Conservation (phyloP, 768 basidiomycete genomes). For the Rhodotorula kratochvilovae region DNA sequence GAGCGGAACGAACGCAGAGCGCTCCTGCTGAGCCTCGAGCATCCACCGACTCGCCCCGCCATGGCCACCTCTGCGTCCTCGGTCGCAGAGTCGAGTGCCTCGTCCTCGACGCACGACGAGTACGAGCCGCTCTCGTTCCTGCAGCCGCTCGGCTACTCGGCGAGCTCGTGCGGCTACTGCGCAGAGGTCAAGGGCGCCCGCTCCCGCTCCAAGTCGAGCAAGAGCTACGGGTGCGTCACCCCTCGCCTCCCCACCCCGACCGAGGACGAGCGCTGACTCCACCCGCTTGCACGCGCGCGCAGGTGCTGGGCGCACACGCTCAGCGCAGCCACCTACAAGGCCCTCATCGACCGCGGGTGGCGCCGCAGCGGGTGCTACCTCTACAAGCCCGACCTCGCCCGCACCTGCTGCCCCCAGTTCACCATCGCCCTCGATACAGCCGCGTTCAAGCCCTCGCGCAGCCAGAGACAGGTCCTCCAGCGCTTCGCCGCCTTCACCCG, state of each 20-base stretch:
- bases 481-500: conserved; percentile 73
- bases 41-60: not conserved
- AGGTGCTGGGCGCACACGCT: conserved; percentile 35
- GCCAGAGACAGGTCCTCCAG: conserved; percentile 69
- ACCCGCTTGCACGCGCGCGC: not conserved
- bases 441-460: conserved; percentile 64
- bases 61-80: not conserved
- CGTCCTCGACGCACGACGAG: not conserved
- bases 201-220: conserved; percentile 7
- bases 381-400: conserved; percentile 77
- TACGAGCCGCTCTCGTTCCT: conserved; percentile 23
- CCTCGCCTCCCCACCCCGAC: not conserved
- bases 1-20: not conserved
- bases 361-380: conserved; percentile 56
- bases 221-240: conserved; percentile 30
- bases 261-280: too few species aligned
- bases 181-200: conserved; percentile 16
- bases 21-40: not conserved
- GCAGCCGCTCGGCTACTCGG: conserved; percentile 24
- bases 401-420: conserved; percentile 88
- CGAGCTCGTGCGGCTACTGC: conserved; percentile 34
- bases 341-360: conserved; percentile 50
- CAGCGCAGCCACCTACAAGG: conserved; percentile 46
- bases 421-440: conserved; percentile 77
- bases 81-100: not conserved